These are phyloP conservation scores for Lepidium aucheri DNA, from an alignment of 345 rosid species.

Conservation along the genomic window DNA sequence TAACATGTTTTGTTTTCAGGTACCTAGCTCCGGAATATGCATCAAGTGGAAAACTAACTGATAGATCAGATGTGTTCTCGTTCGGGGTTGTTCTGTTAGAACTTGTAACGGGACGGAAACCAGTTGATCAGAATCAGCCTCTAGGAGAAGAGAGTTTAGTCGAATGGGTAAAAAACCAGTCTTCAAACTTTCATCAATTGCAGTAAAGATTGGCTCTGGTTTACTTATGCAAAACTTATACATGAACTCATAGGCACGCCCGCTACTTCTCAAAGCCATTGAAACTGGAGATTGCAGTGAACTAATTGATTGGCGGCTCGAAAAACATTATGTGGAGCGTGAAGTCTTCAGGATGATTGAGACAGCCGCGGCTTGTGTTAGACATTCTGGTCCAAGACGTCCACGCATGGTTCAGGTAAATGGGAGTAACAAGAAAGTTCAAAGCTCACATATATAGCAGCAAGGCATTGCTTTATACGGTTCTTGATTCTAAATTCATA, in stretches of 20 bases:
- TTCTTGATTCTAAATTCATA: background rate
- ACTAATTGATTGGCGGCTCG: slow-evolving; percentile 67
- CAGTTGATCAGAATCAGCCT: slow-evolving; percentile 78
- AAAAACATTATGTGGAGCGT: slow-evolving; percentile 60
- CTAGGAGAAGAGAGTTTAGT: slow-evolving; percentile 95
- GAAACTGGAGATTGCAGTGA: slow-evolving; percentile 65
- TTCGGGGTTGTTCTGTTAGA: slow-evolving; percentile 95
- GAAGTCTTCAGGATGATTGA: slow-evolving; percentile 78
- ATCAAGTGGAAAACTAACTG: slow-evolving; percentile 87
- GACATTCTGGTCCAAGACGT: slow-evolving; percentile 81
- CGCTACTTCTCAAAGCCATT: slow-evolving; percentile 51
- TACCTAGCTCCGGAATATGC: slow-evolving; percentile 98
- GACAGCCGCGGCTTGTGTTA: slow-evolving; percentile 93
- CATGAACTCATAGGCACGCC: slow-evolving; percentile 73
- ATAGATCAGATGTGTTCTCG: slow-evolving; percentile 91
- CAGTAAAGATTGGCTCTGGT: slow-evolving; percentile 18
- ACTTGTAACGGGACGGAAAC: slow-evolving; percentile 87
- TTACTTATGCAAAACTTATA: slow-evolving; percentile 29
- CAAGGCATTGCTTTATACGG: background rate
- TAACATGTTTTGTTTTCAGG: slow-evolving; percentile 35
- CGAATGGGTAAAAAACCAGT: slow-evolving; percentile 67
- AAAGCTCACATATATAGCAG: background rate
- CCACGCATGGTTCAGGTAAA: slow-evolving; percentile 95
- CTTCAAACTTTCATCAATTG: background rate
- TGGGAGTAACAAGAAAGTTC: background rate